Evolutionary conservation across 768 basidiomycete species (phyloP), one percentile per base, ranked within the genome.

Genomic region (Fomitopsis serialis): DNA sequence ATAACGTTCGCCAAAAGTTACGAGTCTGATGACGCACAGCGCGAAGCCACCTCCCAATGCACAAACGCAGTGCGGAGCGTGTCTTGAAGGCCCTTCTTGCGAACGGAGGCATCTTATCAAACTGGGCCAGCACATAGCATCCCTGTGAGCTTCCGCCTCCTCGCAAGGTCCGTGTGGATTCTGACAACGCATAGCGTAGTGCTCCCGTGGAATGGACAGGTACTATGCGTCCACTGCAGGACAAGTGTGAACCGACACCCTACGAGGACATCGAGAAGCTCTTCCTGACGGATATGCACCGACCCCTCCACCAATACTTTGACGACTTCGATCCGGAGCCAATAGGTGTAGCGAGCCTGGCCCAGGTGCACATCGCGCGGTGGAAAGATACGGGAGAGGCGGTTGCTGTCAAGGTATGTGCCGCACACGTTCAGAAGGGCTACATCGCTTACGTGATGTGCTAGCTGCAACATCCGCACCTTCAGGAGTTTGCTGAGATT

Each of bases 291-390:
- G 97, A 98, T 66, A 86, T 93, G 68, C 92, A 89, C 7, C 66
- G 70, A 36, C 74, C 82, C 0, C 78, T 97, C 35, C 72, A 77
- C 1, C 87, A 89, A 19, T 68, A 93, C 29, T 98, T 98, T 62
- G 81, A 82, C 12, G 81, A 92, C 55, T 96, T 98, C 64, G 84
- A 97, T 59, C 83, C 84, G 4, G 72, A 76, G 17, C 97, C 97
- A 7, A 90, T 98, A 43, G 97, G 97, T 2, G 93, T 98, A 15
- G 97, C 97, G 12, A 96, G 92, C 62, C 71, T 98, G 35, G 97
- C 97, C 5, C 97, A 99, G 69, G 97, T 98, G 15, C 97, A 98
- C 68, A 79, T 87, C 19, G 97, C 85, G 3, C 79, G 70, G 13
- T 84, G 91, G 56, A 79, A 80, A 48, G 74, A 80, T 45, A 84